Evolutionary conservation across 257 asterid species (phyloP).

Genomic region (Ajuga chamaepitys): DNA sequence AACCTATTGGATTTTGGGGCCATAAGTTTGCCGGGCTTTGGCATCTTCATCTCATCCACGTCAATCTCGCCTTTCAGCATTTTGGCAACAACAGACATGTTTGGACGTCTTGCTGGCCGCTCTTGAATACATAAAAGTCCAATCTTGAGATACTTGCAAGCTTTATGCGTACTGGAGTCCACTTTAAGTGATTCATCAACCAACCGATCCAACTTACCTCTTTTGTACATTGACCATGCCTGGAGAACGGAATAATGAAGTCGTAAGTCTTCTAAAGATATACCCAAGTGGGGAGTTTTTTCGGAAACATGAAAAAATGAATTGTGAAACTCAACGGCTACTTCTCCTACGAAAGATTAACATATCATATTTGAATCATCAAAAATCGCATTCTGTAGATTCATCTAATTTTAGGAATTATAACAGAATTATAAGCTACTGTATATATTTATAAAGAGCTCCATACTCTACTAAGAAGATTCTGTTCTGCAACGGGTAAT

Average conservation of each 20-base stretch:
- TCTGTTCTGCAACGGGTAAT: slow-evolving; percentile 52
- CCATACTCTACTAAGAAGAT: slow-evolving; percentile 75
- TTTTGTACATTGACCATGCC: slow-evolving; percentile 65
- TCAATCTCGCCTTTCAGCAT: slow-evolving; percentile 53
- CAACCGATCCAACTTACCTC: slow-evolving; percentile 35
- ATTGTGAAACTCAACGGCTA: no score
- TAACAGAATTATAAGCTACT: no score
- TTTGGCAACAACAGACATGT: slow-evolving; percentile 52
- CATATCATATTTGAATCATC: no score
- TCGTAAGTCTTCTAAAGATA: no score
- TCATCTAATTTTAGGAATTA: no score
- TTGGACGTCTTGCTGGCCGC: slow-evolving; percentile 51
- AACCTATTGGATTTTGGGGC: no score
- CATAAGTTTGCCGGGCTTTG: slow-evolving; percentile 50
- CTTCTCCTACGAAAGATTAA: no score
- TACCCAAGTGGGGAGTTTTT: no score
- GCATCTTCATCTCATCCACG: slow-evolving; percentile 29
- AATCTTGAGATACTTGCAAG: slow-evolving; percentile 47
- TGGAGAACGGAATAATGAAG: slow-evolving; percentile 26
- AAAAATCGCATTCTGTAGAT: no score
- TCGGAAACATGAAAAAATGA: no score
- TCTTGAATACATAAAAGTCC: slow-evolving; percentile 71
- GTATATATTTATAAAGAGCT: no score
- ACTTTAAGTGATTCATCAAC: slow-evolving; percentile 45
- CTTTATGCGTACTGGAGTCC: slow-evolving; percentile 39